Percentiles rank a stretch among this genome's conserved stretches.
Conservation (phyloP, 768 basidiomycete species). For the Collybiopsis luxurians region DNA sequence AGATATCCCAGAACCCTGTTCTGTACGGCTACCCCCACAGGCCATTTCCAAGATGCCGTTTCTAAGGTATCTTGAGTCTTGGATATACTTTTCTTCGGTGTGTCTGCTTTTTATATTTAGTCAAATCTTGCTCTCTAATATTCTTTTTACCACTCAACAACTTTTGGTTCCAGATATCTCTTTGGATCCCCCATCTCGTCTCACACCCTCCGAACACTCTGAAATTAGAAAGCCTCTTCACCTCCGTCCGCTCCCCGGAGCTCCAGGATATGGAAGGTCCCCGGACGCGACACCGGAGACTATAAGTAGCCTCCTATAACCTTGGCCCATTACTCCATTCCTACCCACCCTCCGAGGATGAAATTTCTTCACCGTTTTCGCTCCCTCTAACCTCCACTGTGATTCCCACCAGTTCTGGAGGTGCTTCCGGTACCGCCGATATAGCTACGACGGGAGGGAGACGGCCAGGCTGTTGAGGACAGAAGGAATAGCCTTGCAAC, state of each 20-base stretch:
- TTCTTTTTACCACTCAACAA: too few species aligned
- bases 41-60: too few species aligned
- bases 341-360: constrained; percentile 82
- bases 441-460: constrained; percentile 34
- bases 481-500: constrained; percentile 69
- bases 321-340: constrained; percentile 74
- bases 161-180: constrained; percentile 49
- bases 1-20: too few species aligned
- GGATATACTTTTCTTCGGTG: too few species aligned
- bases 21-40: too few species aligned
- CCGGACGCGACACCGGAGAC: constrained; percentile 33
- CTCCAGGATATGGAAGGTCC: constrained; percentile 23
- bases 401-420: constrained; percentile 31
- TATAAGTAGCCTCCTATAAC: constrained; percentile 54
- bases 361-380: constrained; percentile 83
- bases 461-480: constrained; percentile 57
- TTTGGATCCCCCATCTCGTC: constrained; percentile 75
- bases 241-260: constrained; percentile 72
- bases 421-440: constrained; percentile 20
- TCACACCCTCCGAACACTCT: constrained; percentile 80
- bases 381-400: constrained; percentile 62
- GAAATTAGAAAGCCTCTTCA: constrained; percentile 78
- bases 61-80: too few species aligned
- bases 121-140: too few species aligned
- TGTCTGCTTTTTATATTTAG: constrained; percentile 53